These are phyloP conservation scores for Cyberlindnera misumaiensis DNA, from an alignment of 805 yeast genomes.

Conservation along the genomic window DNA sequence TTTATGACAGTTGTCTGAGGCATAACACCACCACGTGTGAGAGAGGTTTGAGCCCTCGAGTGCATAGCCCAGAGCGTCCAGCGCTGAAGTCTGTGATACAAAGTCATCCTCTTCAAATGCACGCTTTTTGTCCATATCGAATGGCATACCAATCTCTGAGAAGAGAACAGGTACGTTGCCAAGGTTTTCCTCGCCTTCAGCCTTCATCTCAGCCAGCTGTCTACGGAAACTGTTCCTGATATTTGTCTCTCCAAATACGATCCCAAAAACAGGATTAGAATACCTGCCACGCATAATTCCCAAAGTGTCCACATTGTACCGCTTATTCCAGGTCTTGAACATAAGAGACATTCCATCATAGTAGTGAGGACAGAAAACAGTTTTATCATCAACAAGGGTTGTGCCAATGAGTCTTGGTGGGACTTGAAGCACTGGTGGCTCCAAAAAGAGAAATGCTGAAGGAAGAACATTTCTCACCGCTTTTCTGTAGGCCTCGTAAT, in stretches of 20 bases:
- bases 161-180: conserved; percentile 75
- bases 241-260: conserved; percentile 76
- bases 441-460: conserved; percentile 54
- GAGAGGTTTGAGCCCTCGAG: conserved; percentile 67
- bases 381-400: conserved; percentile 49
- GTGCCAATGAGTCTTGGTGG: conserved; percentile 60
- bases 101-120: conserved; percentile 66
- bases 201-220: conserved; percentile 61
- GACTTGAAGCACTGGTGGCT: conserved; percentile 72
- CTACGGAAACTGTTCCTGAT: conserved; percentile 65
- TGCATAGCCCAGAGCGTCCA: conserved; percentile 77
- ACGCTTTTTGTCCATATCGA: conserved; percentile 80
- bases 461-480: conserved; percentile 41
- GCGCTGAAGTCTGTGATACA: conserved; percentile 67
- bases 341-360: conserved; percentile 92
- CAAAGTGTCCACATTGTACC: conserved; percentile 79
- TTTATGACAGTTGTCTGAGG: conserved; percentile 62
- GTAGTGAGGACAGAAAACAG: conserved; percentile 81
- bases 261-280: conserved; percentile 60
- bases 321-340: conserved; percentile 84
- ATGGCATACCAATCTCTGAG: conserved; percentile 97
- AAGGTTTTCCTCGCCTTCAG: conserved; percentile 54
- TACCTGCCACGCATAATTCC: conserved; percentile 82
- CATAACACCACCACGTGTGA: conserved; percentile 84
- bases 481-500: conserved; percentile 43